These are phyloP conservation scores for Lasiosphaeria hispida DNA, from an alignment of 495 filamentous ascomycete species.

Conservation along the genomic window DNA sequence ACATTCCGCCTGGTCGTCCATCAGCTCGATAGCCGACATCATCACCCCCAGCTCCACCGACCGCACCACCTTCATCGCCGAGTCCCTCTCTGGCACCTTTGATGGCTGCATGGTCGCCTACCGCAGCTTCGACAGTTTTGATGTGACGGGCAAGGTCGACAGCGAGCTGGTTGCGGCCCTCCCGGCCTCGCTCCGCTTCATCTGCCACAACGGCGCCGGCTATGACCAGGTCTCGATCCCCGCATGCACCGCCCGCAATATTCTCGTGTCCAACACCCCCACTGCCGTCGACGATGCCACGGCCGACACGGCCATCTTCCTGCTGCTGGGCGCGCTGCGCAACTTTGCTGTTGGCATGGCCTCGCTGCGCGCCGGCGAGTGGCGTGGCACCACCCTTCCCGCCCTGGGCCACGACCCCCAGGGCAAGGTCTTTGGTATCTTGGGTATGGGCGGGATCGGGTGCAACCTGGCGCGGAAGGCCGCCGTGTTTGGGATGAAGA, in stretches of 20 bases:
- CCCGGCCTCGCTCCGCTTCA: conserved; percentile 67
- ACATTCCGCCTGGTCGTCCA: conserved; percentile 25
- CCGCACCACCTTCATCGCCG: conserved; percentile 61
- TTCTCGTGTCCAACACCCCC: conserved; percentile 79
- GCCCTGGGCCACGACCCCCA: conserved; percentile 65
- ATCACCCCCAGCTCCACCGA: conserved; percentile 23
- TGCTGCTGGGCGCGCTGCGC: conserved; percentile 74
- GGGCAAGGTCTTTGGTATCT: conserved; percentile 70
- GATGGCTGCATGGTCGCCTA: conserved; percentile 67
- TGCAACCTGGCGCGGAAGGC: conserved; percentile 49
- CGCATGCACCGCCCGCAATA: conserved; percentile 61
- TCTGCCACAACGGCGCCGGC: conserved; percentile 84
- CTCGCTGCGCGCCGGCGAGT: conserved; percentile 61
- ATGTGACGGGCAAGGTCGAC: conserved; percentile 67
- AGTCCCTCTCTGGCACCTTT: conserved; percentile 67
- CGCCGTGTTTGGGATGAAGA: conserved; percentile 61
- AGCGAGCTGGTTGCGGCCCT: conserved; percentile 62
- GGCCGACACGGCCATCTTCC: conserved; percentile 73
- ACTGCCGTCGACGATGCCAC: conserved; percentile 78
- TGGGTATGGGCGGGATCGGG: conserved; percentile 90
- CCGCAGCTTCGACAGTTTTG: conserved; percentile 69
- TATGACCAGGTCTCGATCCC: conserved; percentile 77
- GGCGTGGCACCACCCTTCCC: conserved; percentile 46
- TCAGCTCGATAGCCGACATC: conserved; percentile 29
- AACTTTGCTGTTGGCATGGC: conserved; percentile 64